Conservation (phyloP, 192 early-diverging fungal genomes). For the Piromyces sp. region DNA sequence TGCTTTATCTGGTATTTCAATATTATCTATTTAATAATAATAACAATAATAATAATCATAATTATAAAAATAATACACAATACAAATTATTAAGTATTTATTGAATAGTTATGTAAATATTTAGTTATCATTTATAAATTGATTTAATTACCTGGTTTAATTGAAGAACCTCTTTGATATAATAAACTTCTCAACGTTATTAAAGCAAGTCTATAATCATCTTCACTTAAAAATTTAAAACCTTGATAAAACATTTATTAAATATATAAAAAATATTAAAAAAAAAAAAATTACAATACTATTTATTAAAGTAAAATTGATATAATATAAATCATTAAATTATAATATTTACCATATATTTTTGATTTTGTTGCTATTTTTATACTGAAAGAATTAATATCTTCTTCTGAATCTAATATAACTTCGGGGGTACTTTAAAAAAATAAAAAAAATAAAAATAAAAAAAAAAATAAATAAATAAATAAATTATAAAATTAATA, state of each 20-base stretch:
- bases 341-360: neutral
- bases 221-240: neutral
- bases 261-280: too few relatives aligned
- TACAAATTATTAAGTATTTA: too few relatives aligned
- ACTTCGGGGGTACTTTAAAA: neutral
- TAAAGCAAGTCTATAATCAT: neutral
- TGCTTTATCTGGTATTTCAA: constrained; percentile 1
- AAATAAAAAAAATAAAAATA: too few relatives aligned
- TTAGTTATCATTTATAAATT: too few relatives aligned
- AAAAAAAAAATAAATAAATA: too few relatives aligned
- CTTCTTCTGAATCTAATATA: neutral
- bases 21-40: neutral
- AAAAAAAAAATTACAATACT: too few relatives aligned
- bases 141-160: neutral
- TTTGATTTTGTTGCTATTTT: neutral
- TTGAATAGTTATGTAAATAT: too few relatives aligned
- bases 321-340: too few relatives aligned
- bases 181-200: neutral
- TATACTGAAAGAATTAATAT: neutral
- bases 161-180: neutral
- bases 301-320: too few relatives aligned
- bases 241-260: neutral
- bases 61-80: too few relatives aligned
- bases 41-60: too few relatives aligned
- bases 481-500: too few relatives aligned